These are phyloP conservation scores for Neoscytalidium dimidiatum DNA, from an alignment of 2,329 filamentous ascomycete species.

Conservation along the genomic window DNA sequence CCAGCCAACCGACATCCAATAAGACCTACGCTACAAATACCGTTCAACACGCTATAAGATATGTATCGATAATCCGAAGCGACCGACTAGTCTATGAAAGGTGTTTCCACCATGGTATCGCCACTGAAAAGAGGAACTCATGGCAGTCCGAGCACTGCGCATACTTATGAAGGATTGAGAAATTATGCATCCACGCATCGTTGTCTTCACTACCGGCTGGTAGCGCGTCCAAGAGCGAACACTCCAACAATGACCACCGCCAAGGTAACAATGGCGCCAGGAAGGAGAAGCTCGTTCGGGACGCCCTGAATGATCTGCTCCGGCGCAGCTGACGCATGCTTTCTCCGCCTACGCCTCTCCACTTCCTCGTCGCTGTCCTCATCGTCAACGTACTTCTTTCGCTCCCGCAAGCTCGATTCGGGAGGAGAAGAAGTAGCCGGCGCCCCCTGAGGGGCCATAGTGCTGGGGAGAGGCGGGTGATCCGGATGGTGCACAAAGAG, in stretches of 20 bases:
- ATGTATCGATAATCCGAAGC: not conserved
- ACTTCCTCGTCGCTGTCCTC: constrained; percentile 61
- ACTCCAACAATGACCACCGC: constrained; percentile 93
- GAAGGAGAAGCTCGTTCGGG: constrained; percentile 89
- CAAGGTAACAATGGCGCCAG: constrained; percentile 91
- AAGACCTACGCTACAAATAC: constrained; percentile 1
- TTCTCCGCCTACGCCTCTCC: constrained; percentile 41
- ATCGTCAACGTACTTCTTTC: constrained; percentile 49
- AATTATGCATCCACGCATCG: not conserved
- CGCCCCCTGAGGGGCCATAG: constrained; percentile 59
- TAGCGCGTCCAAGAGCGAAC: constrained; percentile 78
- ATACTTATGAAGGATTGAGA: not conserved
- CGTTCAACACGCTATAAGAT: not conserved
- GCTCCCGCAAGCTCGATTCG: constrained; percentile 49
- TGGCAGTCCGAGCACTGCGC: not conserved
- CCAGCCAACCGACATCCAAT: not conserved
- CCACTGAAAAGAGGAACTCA: not conserved
- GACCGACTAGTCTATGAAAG: constrained; percentile 11
- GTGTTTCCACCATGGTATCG: constrained; percentile 7
- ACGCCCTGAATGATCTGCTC: constrained; percentile 87
- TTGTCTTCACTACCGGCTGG: constrained; percentile 42
- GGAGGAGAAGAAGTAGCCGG: constrained; percentile 55
- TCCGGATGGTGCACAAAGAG: constrained; percentile 94
- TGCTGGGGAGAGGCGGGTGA: constrained; percentile 74
- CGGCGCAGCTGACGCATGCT: constrained; percentile 46